Conservation (phyloP, 805 yeast genomes). For the Pichia insulana region DNA sequence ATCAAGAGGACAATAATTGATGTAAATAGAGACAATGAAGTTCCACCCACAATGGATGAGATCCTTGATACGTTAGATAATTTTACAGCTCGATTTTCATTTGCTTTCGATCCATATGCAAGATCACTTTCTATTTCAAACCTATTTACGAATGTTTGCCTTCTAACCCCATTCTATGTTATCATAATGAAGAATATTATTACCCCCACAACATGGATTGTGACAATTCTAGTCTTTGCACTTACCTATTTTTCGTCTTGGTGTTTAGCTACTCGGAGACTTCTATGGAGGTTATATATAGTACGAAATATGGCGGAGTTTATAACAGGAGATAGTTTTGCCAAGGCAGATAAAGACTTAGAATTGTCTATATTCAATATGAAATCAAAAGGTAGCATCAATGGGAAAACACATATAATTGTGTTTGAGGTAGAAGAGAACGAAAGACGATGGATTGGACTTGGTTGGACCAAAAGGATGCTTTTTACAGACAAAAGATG, state of each 20-base stretch:
- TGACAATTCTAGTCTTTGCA: constrained; percentile 29
- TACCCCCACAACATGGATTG: constrained; percentile 26
- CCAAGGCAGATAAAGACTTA: constrained; percentile 13
- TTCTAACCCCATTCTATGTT: constrained; percentile 37
- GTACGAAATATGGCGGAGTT: constrained; percentile 31
- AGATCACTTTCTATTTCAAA: constrained; percentile 7
- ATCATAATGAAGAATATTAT: constrained; percentile 28
- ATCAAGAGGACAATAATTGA: constrained; percentile 35
- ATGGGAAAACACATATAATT: constrained; percentile 34
- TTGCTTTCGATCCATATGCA: constrained; percentile 25
- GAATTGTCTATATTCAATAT: constrained; percentile 8
- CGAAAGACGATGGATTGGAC: constrained; percentile 53
- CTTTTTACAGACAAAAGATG: constrained; percentile 43
- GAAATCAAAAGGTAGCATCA: constrained; percentile 5
- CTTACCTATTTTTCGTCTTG: constrained; percentile 42
- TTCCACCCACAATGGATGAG: constrained; percentile 45
- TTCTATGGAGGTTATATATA: constrained; percentile 43
- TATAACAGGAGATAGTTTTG: constrained; percentile 33
- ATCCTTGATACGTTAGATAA: constrained; percentile 40
- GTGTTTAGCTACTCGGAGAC: constrained; percentile 35
- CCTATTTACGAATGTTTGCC: constrained; percentile 12
- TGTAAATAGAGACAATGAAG: constrained; percentile 1
- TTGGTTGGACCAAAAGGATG: constrained; percentile 48
- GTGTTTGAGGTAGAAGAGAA: constrained; percentile 46
- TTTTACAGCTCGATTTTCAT: constrained; percentile 34